Conservation (phyloP, 306 rosid species). For the Vigna unguiculata region DNA sequence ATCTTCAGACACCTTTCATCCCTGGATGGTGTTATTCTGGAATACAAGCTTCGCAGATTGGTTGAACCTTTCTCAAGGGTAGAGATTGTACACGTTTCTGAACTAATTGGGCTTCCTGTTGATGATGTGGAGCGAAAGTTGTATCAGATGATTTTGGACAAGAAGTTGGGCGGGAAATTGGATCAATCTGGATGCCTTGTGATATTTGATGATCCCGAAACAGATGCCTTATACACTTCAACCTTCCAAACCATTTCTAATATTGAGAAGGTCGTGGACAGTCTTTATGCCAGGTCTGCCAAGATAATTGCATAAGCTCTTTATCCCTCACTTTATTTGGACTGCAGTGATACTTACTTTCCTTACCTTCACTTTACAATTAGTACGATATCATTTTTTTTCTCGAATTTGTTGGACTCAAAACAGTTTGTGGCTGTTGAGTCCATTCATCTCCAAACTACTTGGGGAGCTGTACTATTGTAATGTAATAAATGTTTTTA, state of each 20-base stretch:
- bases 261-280: slow-evolving; percentile 86
- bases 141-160: slow-evolving; percentile 69
- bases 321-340: slow-evolving; percentile 6
- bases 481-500: too few species aligned
- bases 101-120: slow-evolving; percentile 78
- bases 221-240: slow-evolving; percentile 61
- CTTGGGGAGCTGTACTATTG: too few species aligned
- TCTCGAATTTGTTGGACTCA: slow-evolving; percentile 10
- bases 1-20: slow-evolving; percentile 92
- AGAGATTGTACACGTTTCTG: slow-evolving; percentile 84
- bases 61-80: slow-evolving; percentile 94
- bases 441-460: too few species aligned
- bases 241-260: slow-evolving; percentile 85
- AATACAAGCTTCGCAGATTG: slow-evolving; percentile 91
- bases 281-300: slow-evolving; percentile 90
- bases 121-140: slow-evolving; percentile 62
- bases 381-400: not conserved
- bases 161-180: slow-evolving; percentile 75
- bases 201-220: slow-evolving; percentile 62
- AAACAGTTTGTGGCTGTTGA: too few species aligned
- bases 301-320: slow-evolving; percentile 80
- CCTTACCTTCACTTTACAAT: not conserved
- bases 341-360: slow-evolving; percentile 12
- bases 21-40: slow-evolving; percentile 79
- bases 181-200: slow-evolving; percentile 85